Percentiles rank a stretch among this genome's conserved stretches.
Evolutionary conservation across 192 early-diverging fungal species (phyloP).

Genomic region (Backusella macrospora): DNA sequence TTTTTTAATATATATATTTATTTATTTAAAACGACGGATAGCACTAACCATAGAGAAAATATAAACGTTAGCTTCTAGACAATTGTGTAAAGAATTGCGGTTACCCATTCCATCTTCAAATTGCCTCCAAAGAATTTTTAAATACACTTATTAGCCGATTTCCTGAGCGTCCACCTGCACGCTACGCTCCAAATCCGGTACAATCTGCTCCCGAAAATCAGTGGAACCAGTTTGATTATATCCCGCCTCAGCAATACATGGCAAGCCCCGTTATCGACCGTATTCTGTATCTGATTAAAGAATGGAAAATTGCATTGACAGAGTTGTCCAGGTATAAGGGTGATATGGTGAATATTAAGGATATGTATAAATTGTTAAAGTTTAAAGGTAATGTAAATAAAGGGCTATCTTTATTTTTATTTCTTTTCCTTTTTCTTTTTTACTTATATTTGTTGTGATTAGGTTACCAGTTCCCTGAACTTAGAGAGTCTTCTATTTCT

Average conservation of each 20-base stretch:
- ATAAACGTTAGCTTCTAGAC: conserved; percentile 75
- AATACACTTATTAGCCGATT: conserved; percentile 93
- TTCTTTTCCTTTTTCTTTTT: not conserved
- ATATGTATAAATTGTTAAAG: conserved; percentile 88
- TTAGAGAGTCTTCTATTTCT: conserved; percentile 59
- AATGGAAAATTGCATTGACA: conserved; percentile 91
- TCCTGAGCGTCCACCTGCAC: conserved; percentile 77
- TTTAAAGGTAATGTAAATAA: conserved; percentile 70
- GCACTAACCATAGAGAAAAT: not conserved
- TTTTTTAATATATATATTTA: no score
- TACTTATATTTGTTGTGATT: no score
- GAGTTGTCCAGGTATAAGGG: conserved; percentile 87
- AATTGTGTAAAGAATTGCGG: conserved; percentile 98
- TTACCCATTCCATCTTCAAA: conserved; percentile 94
- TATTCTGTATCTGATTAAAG: conserved; percentile 90
- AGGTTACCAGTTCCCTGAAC: conserved; percentile 77
- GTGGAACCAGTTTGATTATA: conserved; percentile 36
- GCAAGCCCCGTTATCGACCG: conserved; percentile 76
- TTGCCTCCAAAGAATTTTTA: conserved; percentile 95
- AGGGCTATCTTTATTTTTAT: not conserved
- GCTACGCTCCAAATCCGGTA: conserved; percentile 20
- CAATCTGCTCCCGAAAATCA: conserved; percentile 32
- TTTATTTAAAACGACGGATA: no score
- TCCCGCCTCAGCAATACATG: conserved; percentile 21
- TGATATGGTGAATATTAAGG: conserved; percentile 91